These are phyloP conservation scores for Terana coerulea DNA, from an alignment of 768 basidiomycete genomes.

Conservation along the genomic window DNA sequence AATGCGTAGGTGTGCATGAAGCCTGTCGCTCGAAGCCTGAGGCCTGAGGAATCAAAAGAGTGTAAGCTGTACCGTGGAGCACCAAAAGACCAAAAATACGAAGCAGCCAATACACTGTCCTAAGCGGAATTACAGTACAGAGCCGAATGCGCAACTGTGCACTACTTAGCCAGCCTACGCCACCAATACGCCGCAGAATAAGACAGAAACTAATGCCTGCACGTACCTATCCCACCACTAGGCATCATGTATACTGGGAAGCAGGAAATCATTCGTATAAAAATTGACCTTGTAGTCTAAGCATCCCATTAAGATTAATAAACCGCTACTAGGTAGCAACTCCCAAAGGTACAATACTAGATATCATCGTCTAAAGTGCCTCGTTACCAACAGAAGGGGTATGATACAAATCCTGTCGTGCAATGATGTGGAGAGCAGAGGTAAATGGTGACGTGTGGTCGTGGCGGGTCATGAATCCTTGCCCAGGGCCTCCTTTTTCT, in stretches of 20 bases:
- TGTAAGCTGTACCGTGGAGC: too few species aligned
- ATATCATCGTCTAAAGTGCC: not conserved
- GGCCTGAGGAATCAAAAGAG: too few species aligned
- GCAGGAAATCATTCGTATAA: too few species aligned
- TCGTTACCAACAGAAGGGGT: not conserved
- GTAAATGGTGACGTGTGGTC: not conserved
- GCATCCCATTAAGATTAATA: not conserved
- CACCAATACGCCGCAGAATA: not conserved
- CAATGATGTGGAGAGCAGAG: not conserved
- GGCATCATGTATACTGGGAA: not conserved
- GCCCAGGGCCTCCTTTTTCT: slow-evolving; percentile 22
- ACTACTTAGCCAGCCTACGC: not conserved
- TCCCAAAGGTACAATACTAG: not conserved
- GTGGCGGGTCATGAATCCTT: slow-evolving; percentile 13
- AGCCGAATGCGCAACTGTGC: too few species aligned
- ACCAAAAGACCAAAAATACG: too few species aligned
- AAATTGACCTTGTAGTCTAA: too few species aligned
- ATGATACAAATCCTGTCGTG: not conserved
- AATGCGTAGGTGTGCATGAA: too few species aligned
- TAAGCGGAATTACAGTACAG: too few species aligned
- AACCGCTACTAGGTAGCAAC: not conserved
- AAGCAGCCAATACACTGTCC: too few species aligned
- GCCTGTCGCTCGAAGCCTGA: too few species aligned
- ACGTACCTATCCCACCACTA: not conserved
- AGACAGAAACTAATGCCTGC: not conserved